Evolutionary conservation across 192 early-diverging fungal species (phyloP).

Genomic region (Backusella sp.): DNA sequence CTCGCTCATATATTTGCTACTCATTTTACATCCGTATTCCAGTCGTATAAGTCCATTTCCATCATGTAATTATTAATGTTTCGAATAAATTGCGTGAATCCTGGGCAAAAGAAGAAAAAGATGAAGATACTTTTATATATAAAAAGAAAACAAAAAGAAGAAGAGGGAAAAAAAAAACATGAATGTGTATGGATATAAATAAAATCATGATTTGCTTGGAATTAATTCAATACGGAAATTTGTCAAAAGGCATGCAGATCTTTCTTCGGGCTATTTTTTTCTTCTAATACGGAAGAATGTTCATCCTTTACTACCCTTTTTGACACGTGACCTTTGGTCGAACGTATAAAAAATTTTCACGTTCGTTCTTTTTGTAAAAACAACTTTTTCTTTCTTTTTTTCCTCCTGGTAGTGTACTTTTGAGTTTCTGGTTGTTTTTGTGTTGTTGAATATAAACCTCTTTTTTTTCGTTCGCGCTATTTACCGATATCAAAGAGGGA

Average conservation of each 20-base stretch:
- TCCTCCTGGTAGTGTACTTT: background rate
- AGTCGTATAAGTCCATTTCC: background rate
- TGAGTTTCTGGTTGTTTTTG: background rate
- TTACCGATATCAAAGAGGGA: background rate
- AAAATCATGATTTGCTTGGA: background rate
- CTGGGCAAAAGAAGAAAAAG: background rate
- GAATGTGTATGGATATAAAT: conserved; percentile 4
- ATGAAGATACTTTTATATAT: background rate
- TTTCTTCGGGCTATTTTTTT: conserved; percentile 3
- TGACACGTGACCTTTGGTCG: background rate
- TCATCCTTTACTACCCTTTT: background rate
- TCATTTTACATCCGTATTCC: background rate
- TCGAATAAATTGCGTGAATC: background rate
- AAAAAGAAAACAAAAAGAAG: background rate
- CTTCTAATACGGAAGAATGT: background rate
- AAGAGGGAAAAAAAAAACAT: background rate
- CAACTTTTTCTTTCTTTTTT: background rate
- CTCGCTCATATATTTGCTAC: background rate
- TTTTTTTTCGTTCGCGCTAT: background rate
- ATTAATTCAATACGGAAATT: conserved; percentile 4
- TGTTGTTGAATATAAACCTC: background rate
- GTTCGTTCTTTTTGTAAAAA: background rate
- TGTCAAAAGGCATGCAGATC: conserved; percentile 5
- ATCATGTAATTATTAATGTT: background rate
- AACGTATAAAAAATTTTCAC: background rate